A percentile compares a stretch with the other conserved stretches of the same genome.
Evolutionary conservation across 345 rosid species (phyloP).

Genomic region (Brassica carinata): DNA sequence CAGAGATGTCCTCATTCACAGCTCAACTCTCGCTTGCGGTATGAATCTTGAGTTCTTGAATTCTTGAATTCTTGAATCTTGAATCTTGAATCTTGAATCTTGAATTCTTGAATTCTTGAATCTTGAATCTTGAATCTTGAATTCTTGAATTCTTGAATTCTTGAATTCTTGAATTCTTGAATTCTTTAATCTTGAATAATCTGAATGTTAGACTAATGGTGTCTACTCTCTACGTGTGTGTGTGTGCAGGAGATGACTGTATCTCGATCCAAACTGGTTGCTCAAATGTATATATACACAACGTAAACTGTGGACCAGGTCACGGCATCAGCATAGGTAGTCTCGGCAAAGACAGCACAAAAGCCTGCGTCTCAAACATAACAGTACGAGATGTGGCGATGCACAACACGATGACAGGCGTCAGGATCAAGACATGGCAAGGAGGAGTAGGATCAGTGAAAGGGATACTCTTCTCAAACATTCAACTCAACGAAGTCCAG

Average conservation of each 20-base stretch:
- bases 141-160: conserved; percentile 2
- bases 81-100: background rate
- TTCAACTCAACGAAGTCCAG: conserved; percentile 86
- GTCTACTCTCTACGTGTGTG: conserved; percentile 4
- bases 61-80: background rate
- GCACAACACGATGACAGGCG: conserved; percentile 91
- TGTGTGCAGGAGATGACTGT: conserved; percentile 87
- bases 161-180: background rate
- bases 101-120: background rate
- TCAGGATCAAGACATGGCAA: conserved; percentile 97
- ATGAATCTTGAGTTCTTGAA: conserved; percentile 23
- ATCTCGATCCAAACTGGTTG: conserved; percentile 93
- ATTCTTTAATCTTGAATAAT: conserved; percentile 11
- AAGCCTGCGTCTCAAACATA: conserved; percentile 95
- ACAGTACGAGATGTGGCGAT: conserved; percentile 76
- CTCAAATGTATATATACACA: conserved; percentile 81
- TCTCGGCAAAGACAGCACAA: conserved; percentile 75
- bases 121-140: background rate
- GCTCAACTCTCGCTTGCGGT: conserved; percentile 85
- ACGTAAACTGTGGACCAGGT: conserved; percentile 94
- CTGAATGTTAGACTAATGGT: background rate
- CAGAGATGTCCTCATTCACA: conserved; percentile 73
- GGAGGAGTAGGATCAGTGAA: conserved; percentile 93
- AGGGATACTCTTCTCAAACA: conserved; percentile 84
- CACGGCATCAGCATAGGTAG: conserved; percentile 98